Evolutionary conservation across 305 asterid genomes (phyloP), one percentile per base, ranked within the genome.

Genomic region (Solanum chacoense): DNA sequence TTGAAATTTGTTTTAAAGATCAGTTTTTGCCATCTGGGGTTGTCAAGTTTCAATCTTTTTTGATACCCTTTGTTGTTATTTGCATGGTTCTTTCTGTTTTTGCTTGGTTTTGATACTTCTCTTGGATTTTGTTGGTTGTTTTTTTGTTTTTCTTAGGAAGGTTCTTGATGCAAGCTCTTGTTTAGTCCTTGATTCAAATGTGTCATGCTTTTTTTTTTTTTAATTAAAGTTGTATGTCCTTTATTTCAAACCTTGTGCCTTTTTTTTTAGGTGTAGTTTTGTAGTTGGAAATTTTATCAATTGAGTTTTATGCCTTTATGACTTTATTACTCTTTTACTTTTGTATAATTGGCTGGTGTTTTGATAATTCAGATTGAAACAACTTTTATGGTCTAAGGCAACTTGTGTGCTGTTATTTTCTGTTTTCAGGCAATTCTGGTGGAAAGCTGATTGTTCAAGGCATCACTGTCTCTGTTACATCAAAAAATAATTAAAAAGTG

Each of bases 221-320:
- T 83, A 83, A 83, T 83, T 83, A 83, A 50, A 83, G 42, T 20
- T 83, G 12, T 83, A 3, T 83, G 87, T 83, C 74, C 73, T 83
- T 55, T 88, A 28, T 89, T 88, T 87, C 85, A 86, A 37, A 45
- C 77, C 87, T 84, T 88, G 32, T 50, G 28, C 63, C 78, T 88
- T 40, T 63, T 73, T 73, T 31, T 85, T 69, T 55, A 36, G 29
- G 45, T 75, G 65, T 55, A 81, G 77, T 72, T 86, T 50, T 90
- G 50, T 84, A 89, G 35, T 45, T 88, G 88, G 72, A 50, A 83
- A 55, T 50, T 37, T 78, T 38, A 24, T 16, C 65, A 38, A 78
- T 20, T 34, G 4, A 34, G 18, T 76, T 76, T 76, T 18, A 50
- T 26, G 24, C 22, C 85, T 88, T 88, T 85, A 79, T 78, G 74